phyloP scores from a whole-genome alignment of 257 asterid genomes.

The Verbascum thapsus region DNA sequence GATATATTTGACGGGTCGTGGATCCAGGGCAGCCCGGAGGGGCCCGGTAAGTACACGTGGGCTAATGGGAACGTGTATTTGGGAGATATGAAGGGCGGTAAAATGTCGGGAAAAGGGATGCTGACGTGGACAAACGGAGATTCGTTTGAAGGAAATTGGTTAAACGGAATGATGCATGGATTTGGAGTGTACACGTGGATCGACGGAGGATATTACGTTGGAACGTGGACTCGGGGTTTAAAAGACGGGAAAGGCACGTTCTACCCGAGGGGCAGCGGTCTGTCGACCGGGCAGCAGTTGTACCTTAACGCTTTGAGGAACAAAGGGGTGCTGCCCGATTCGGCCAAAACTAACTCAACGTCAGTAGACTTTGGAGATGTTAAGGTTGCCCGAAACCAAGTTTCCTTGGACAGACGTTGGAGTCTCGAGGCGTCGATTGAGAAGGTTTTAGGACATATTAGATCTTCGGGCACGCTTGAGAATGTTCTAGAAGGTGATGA shows the following conservation, averaged over 20 bases:
- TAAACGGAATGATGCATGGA: constrained; percentile 82
- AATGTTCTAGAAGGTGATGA: constrained; percentile 46
- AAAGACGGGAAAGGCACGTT: constrained; percentile 97
- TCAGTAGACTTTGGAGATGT: constrained; percentile 57
- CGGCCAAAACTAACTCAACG: constrained; percentile 53
- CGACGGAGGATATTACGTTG: constrained; percentile 81
- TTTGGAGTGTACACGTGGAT: constrained; percentile 87
- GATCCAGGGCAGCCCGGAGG: constrained; percentile 92
- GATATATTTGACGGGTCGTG: constrained; percentile 90
- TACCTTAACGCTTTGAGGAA: constrained; percentile 83
- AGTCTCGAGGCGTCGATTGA: constrained; percentile 92
- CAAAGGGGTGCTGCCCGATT: constrained; percentile 84
- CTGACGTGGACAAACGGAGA: constrained; percentile 90
- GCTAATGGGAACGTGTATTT: constrained; percentile 76
- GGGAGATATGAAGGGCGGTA: constrained; percentile 87
- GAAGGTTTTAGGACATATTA: constrained; percentile 69
- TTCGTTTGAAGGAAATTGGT: constrained; percentile 84
- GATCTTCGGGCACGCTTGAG: constrained; percentile 54
- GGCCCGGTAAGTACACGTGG: constrained; percentile 95
- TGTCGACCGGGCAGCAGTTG: constrained; percentile 66
- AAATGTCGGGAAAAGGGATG: constrained; percentile 90
- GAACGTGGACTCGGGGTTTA: constrained; percentile 88
- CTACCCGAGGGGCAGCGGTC: constrained; percentile 75
- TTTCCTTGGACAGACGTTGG: constrained; percentile 82
- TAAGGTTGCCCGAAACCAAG: constrained; percentile 52